A percentile compares a stretch with the other conserved stretches of the same genome.
Conservation (phyloP, 306 rosid species). For the Sphenostylis stenocarpa region DNA sequence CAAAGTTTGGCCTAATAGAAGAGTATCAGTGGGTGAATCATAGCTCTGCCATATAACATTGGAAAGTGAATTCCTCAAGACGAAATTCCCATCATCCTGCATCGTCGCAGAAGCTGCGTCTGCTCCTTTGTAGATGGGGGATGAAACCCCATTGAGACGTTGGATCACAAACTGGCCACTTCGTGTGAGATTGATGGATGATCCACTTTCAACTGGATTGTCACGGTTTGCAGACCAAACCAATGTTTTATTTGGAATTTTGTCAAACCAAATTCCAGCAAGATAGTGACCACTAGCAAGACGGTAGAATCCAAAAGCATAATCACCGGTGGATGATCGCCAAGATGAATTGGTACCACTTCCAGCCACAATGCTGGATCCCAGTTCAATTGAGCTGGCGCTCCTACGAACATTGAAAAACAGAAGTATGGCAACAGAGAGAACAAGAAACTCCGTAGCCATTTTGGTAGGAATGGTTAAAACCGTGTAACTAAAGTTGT, state of each 20-base stretch:
- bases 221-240: slow-evolving; percentile 46
- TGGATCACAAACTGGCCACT: slow-evolving; percentile 21
- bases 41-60: slow-evolving; percentile 34
- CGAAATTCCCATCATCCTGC: slow-evolving; percentile 32
- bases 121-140: slow-evolving; percentile 11
- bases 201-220: slow-evolving; percentile 24
- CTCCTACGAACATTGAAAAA: background rate
- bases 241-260: slow-evolving; percentile 17
- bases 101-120: slow-evolving; percentile 18
- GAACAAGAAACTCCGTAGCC: background rate
- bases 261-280: slow-evolving; percentile 37
- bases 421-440: background rate
- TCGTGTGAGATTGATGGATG: slow-evolving; percentile 23
- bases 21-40: slow-evolving; percentile 40
- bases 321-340: slow-evolving; percentile 34
- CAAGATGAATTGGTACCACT: slow-evolving; percentile 36
- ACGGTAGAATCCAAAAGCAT: slow-evolving; percentile 37
- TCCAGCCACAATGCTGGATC: slow-evolving; percentile 27
- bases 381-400: background rate
- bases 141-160: background rate
- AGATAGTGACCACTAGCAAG: slow-evolving; percentile 7
- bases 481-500: background rate
- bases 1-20: slow-evolving; percentile 38
- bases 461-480: background rate
- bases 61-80: slow-evolving; percentile 1